These are phyloP conservation scores for Chenopodium album DNA, from an alignment of 148 eudicot genomes.

Conservation along the genomic window DNA sequence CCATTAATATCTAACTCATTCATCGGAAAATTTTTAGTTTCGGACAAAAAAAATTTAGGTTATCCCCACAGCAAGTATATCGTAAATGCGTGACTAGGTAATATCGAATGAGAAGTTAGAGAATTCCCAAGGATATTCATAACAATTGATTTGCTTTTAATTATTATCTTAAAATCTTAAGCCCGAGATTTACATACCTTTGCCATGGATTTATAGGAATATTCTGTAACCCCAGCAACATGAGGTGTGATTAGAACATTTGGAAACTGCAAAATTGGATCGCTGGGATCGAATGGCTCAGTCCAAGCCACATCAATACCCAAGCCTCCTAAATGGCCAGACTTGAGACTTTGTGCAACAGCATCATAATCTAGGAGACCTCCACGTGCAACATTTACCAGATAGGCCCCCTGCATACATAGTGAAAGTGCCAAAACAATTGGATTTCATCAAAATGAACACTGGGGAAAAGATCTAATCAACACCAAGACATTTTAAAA, in stretches of 20 bases:
- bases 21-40: neutral
- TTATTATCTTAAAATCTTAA: neutral
- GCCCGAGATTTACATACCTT: constrained; percentile 49
- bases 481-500: neutral
- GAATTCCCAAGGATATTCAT: neutral
- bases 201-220: constrained; percentile 75
- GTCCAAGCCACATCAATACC: constrained; percentile 97
- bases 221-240: constrained; percentile 91
- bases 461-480: neutral
- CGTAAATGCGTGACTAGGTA: neutral
- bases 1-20: neutral
- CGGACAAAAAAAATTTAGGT: neutral
- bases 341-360: constrained; percentile 47
- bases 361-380: constrained; percentile 83
- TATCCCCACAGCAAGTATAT: neutral
- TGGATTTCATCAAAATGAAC: constrained; percentile 2
- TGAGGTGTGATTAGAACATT: constrained; percentile 92
- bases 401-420: constrained; percentile 62
- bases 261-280: constrained; percentile 68
- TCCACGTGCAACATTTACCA: constrained; percentile 89
- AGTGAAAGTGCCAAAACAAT: constrained; percentile 3
- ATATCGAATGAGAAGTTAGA: neutral
- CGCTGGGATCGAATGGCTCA: constrained; percentile 89
- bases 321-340: constrained; percentile 92
- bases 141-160: neutral